Evolutionary conservation across 257 asterid species (phyloP), one percentile per base, ranked within the genome.

Genomic region (Nicotiana noctiflora): DNA sequence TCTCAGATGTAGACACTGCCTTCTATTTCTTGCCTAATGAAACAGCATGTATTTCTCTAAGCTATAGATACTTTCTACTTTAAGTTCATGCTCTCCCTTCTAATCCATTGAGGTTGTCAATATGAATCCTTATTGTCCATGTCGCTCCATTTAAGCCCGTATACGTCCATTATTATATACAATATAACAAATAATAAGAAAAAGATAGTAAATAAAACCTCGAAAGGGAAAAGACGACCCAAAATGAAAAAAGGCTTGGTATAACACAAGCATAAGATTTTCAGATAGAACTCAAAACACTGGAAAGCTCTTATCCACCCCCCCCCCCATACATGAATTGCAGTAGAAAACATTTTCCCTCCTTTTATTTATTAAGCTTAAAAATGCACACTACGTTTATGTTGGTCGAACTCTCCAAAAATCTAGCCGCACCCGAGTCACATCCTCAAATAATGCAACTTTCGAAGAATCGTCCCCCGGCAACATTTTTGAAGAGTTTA

Each of bases 51-150:
- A 49, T 12, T 21, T 32, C 59, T 72, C 78, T 23, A 21, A 19
- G 77, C 75, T 37, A 68, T 37, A n/a, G 77, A 68, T 68, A 44
- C 34, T 6, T 72, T 49, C 78, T 72, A 72, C 61, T 29, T 31
- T 21, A 14, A 63, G 70, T 63, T 29, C 44, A 27, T 62, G n/a
- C n/a, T 62, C 68, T 14, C 37, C n/a, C 7, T 62, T 62, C 4
- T 63, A 63, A 29, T 25, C 27, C 27, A 1, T 25, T 25, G 27
- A 25, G 27, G 27, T 25, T 25, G 27, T 25, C 27, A 25, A 25
- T 25, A 25, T 25, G 27, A 25, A 25, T 25, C 1, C 27, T 25
- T 25, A 25, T n/a, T 25, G 2, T 40, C 3, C 7, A 44, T 40
- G 34, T 19, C 76, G 21, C 56, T 68, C 57, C 53, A 5, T 12